phyloP scores from a whole-genome alignment of 805 yeast species.

The Saccharomycopsis synnaedendra region DNA sequence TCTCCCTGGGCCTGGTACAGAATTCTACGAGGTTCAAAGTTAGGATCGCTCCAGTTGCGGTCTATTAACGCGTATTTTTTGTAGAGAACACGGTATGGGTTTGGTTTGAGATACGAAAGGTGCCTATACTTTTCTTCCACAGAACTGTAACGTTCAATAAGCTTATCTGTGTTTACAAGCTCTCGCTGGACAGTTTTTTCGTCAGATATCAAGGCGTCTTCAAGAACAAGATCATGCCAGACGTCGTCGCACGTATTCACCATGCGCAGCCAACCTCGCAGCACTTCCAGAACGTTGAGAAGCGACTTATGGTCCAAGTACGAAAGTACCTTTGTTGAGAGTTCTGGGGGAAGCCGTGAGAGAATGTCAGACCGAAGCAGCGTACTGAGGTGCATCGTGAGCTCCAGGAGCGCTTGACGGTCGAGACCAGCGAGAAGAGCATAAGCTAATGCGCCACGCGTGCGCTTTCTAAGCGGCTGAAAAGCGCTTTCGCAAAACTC shows the following conservation, averaged over 20 bases:
- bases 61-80: conserved; percentile 46
- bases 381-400: conserved; percentile 38
- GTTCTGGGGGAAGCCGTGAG: conserved; percentile 60
- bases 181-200: conserved; percentile 23
- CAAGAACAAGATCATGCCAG: conserved; percentile 36
- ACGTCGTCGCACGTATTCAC: conserved; percentile 47
- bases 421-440: conserved; percentile 43
- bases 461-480: too few relatives aligned
- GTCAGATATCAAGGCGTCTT: conserved; percentile 48
- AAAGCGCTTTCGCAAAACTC: too few relatives aligned
- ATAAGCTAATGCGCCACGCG: too few relatives aligned
- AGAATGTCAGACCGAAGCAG: conserved; percentile 67
- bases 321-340: conserved; percentile 51
- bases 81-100: conserved; percentile 43
- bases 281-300: conserved; percentile 50
- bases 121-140: conserved; percentile 14
- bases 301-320: conserved; percentile 56
- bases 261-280: conserved; percentile 57
- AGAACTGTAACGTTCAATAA: conserved; percentile 11
- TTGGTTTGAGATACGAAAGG: conserved; percentile 20
- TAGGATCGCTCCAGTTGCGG: conserved; percentile 72
- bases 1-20: conserved; percentile 61
- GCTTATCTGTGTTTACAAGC: conserved; percentile 10
- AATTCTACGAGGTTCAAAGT: conserved; percentile 53
- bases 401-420: conserved; percentile 48